Conservation (phyloP, 2,329 filamentous ascomycete genomes). For the Bipolaris victoriae region DNA sequence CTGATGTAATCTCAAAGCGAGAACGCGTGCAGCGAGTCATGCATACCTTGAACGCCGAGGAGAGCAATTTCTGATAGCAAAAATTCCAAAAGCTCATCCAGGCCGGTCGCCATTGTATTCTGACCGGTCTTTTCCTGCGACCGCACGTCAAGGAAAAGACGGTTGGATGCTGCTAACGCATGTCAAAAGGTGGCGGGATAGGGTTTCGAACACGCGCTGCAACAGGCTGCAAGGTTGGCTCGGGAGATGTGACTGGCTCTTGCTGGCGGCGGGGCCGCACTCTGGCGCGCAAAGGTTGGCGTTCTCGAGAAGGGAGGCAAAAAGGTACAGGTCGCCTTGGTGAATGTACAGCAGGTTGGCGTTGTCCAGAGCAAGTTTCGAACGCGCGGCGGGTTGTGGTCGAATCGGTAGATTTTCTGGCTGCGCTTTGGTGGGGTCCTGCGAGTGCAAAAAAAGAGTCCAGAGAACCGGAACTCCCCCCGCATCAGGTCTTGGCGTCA, state of each 20-base stretch:
- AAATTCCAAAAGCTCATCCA: slow-evolving; percentile 64
- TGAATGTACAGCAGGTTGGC: not conserved
- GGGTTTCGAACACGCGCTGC: slow-evolving; percentile 33
- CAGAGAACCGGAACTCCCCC: slow-evolving; percentile 10
- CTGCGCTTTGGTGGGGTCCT: slow-evolving; percentile 21
- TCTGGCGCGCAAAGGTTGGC: not conserved
- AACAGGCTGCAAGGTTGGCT: slow-evolving; percentile 7
- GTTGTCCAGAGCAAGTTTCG: slow-evolving; percentile 14
- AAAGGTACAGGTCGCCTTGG: not conserved
- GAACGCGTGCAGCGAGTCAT: slow-evolving; percentile 15
- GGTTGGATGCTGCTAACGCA: slow-evolving; percentile 18
- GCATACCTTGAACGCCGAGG: slow-evolving; percentile 63
- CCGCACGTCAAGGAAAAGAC: slow-evolving; percentile 14
- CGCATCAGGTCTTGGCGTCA: slow-evolving; percentile 10
- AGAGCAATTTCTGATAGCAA: slow-evolving; percentile 65
- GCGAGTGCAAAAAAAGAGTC: slow-evolving; percentile 13
- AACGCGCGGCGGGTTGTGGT: slow-evolving; percentile 17
- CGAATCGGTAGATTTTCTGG: slow-evolving; percentile 19
- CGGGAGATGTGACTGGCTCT: slow-evolving; percentile 11
- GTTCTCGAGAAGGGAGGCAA: not conserved
- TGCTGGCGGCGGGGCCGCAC: slow-evolving; percentile 3
- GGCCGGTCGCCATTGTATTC: slow-evolving; percentile 47
- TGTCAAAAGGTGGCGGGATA: slow-evolving; percentile 15
- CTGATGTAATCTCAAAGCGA: slow-evolving; percentile 10
- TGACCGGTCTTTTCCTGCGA: slow-evolving; percentile 28